Evolutionary conservation across 164 flowering plant genomes (phyloP), one percentile per base, ranked within the genome.

Genomic region (Magnolia sinica): DNA sequence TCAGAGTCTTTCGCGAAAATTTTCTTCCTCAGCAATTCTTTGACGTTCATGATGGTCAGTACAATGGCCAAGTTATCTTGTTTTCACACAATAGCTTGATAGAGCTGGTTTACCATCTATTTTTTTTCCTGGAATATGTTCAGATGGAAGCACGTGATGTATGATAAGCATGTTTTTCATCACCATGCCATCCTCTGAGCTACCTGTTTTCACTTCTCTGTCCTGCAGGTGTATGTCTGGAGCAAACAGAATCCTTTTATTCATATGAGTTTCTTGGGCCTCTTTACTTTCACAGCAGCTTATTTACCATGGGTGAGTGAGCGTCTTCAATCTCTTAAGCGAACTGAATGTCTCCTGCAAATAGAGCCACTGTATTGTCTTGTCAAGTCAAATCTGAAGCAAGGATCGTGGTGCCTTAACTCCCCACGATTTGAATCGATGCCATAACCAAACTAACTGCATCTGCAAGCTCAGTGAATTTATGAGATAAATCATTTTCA

Each of bases 1-100:
- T 94, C 98, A 18, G 98, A 83, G 76, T 90, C 98, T 52, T 92
- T 96, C 79, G 98, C 99, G 18, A 93, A 83, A 78, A 91, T 96
- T 68, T 88, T 94, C 76, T 94, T 96, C 83, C 98, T 96, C 50
- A 94, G 98, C 96, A 94, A 94, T 77, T 96, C 99, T 50, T 80
- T 96, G 83, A 96, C 99, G 18, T 94, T 96, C 79, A 96, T 94
- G 99, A 96, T 96, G 99, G 98, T 96, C 71, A 84, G 93, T 90
- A 19, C 20, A 69, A 24, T 16, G 7, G 24, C 16, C 8, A 24
- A 13, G 66, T 72, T 13, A 20, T n/a, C n/a, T 13, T 70, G 3
- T 31, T 37, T 68, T 74, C 52, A 27, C 31, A 51, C 31, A 73
- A 22, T 31, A 14, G 4, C 71, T 77, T 66, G 29, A 66, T 49